phyloP scores from a whole-genome alignment of 768 basidiomycete genomes.

The Gloeostereum incarnatum region DNA sequence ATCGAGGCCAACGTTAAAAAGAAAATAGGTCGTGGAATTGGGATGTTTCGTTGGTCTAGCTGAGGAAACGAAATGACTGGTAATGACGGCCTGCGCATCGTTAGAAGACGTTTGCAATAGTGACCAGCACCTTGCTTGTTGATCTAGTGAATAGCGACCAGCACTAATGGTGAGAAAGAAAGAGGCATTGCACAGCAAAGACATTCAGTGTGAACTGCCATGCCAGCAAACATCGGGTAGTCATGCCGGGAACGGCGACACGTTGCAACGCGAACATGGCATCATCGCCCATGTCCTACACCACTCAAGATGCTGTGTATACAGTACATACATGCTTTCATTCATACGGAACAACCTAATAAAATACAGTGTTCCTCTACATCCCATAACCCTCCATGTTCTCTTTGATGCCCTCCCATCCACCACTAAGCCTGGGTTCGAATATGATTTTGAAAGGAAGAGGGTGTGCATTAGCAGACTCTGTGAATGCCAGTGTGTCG shows the following conservation, averaged over 20 bases:
- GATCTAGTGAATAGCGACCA: background rate
- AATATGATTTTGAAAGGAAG: conserved; percentile 50
- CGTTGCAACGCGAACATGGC: too few relatives aligned
- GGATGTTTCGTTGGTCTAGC: conserved; percentile 6
- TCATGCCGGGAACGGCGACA: too few relatives aligned
- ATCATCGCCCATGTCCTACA: too few relatives aligned
- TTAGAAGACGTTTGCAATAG: background rate
- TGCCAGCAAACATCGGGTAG: too few relatives aligned
- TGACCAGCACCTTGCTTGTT: background rate
- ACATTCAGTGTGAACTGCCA: too few relatives aligned
- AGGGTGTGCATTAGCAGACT: conserved; percentile 56
- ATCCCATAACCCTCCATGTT: background rate
- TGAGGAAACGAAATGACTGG: conserved; percentile 4
- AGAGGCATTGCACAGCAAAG: too few relatives aligned
- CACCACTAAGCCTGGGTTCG: conserved; percentile 22
- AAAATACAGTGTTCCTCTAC: too few relatives aligned
- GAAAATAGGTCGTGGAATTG: conserved; percentile 18
- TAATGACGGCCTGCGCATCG: background rate
- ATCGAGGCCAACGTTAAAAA: conserved; percentile 18
- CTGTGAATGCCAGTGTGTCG: conserved; percentile 50
- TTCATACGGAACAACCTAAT: too few relatives aligned
- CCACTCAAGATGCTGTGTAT: too few relatives aligned
- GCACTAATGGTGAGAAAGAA: too few relatives aligned
- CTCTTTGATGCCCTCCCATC: background rate
- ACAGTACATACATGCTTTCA: too few relatives aligned